Evolutionary conservation across 441 rosid genomes (phyloP), one percentile per base, ranked within the genome.

Genomic region (Jatropha podagrica): DNA sequence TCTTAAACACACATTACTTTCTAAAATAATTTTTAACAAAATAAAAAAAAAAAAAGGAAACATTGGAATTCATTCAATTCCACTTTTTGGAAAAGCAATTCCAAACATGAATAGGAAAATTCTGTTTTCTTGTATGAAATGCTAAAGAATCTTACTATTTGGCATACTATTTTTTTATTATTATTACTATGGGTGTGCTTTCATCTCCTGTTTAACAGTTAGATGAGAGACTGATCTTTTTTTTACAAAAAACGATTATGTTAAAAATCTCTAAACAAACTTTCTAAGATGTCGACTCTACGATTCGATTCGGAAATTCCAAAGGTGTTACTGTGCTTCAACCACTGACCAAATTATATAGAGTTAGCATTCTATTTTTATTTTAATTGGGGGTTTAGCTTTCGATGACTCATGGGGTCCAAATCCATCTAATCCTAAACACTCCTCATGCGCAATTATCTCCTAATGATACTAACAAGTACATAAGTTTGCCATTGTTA

Each of bases 91-190:
- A n/a, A 59, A 55, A 59, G 63, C 63, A 59, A 59, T 10, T 59
- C 7, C 11, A 5, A 55, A n/a, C 23, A n/a, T 18, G 14, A 14
- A 52, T 14, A 13, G 10, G 32, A 5, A 61, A 32, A 32, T 61
- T 32, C 18, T 61, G 65, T 32, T 61, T 61, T n/a, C 69, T 65
- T 42, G 51, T 32, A 41, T 65, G 38, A 66, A 23, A 66, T 66
- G n/a, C 38, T 23, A 46, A 66, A 44, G 69, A 65, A 65, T 65
- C 32, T 65, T 65, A 27, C 48, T 44, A 7, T 32, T 32, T 32
- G 1, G 2, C 32, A 32, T 32, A 32, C 2, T 32, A 32, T 0
- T 32, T 1, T 32, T 32, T 32, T 32, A 1, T 32, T 32, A 1
- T 32, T 32, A 2, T 32, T 32, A 32, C 32, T 2, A 32, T 1